These are phyloP conservation scores for Xerocomus nothofagi DNA, from an alignment of 1,284 basidiomycete genomes.

Conservation along the genomic window DNA sequence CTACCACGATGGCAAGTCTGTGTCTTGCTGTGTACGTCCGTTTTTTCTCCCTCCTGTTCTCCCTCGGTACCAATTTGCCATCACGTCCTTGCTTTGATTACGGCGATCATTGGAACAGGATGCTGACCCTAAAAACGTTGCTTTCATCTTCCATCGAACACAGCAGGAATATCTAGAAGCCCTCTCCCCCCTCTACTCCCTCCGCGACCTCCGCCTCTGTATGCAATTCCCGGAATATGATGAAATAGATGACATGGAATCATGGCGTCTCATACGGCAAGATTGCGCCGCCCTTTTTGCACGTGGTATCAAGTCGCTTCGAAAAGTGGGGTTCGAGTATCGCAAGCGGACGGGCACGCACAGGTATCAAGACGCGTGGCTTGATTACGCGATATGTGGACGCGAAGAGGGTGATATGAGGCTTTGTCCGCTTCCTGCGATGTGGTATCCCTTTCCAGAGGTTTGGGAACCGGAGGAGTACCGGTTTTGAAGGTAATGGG, in stretches of 20 bases:
- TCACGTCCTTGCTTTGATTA: constrained; percentile 22
- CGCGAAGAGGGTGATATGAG: constrained; percentile 22
- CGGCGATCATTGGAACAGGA: constrained; percentile 26
- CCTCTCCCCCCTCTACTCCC: constrained; percentile 25
- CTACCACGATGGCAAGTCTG: constrained; percentile 36
- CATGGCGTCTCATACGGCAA: constrained; percentile 30
- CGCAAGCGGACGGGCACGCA: constrained; percentile 36
- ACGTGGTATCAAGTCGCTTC: constrained; percentile 32
- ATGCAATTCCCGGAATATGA: constrained; percentile 37
- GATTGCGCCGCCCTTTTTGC: constrained; percentile 33
- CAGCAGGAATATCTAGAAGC: constrained; percentile 38
- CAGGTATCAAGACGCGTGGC: constrained; percentile 37
- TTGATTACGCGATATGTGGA: constrained; percentile 32
- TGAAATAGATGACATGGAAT: constrained; percentile 36
- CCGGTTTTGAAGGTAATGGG: constrained; percentile 21
- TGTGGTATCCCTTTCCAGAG: constrained; percentile 36
- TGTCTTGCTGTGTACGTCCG: constrained; percentile 37
- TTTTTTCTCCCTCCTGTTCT: constrained; percentile 17
- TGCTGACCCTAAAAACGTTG: constrained; percentile 34
- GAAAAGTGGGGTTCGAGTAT: constrained; percentile 36
- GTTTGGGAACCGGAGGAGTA: constrained; percentile 31
- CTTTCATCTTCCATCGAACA: constrained; percentile 28
- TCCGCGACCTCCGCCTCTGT: constrained; percentile 32
- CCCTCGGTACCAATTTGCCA: constrained; percentile 17
- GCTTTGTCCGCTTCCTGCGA: constrained; percentile 25